A percentile compares a stretch with the other conserved stretches of the same genome.
Evolutionary conservation across 2,329 filamentous ascomycete species (phyloP).

Genomic region (Pseudogymnoascus sp.): DNA sequence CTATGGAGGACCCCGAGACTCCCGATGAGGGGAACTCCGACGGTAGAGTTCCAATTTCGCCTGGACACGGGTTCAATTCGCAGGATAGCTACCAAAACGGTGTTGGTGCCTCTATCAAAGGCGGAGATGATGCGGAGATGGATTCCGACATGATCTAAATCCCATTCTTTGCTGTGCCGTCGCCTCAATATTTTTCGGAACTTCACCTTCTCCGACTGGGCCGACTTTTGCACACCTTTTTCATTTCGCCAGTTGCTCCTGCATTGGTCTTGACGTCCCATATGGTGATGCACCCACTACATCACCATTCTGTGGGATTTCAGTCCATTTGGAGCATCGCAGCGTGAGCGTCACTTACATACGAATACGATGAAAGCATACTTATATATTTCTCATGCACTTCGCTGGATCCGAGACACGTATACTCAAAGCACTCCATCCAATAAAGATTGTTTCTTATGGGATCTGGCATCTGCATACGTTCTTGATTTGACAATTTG

Average conservation of each 20-base stretch:
- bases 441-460: background rate
- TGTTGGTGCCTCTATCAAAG: background rate
- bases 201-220: background rate
- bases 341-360: background rate
- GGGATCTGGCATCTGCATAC: background rate
- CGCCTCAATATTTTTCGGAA: background rate
- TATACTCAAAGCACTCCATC: background rate
- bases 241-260: background rate
- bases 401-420: background rate
- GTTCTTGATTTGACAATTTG: background rate
- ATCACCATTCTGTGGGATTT: background rate
- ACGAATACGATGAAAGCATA: background rate
- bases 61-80: background rate
- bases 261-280: background rate
- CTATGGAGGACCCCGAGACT: background rate
- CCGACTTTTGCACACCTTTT: background rate
- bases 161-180: background rate
- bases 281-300: background rate
- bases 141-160: background rate
- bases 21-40: background rate
- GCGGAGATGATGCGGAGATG: background rate
- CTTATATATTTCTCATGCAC: background rate
- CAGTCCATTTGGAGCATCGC: background rate
- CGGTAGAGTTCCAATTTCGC: background rate
- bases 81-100: background rate